phyloP scores from a whole-genome alignment of 768 basidiomycete genomes.

The Panus rudis region DNA sequence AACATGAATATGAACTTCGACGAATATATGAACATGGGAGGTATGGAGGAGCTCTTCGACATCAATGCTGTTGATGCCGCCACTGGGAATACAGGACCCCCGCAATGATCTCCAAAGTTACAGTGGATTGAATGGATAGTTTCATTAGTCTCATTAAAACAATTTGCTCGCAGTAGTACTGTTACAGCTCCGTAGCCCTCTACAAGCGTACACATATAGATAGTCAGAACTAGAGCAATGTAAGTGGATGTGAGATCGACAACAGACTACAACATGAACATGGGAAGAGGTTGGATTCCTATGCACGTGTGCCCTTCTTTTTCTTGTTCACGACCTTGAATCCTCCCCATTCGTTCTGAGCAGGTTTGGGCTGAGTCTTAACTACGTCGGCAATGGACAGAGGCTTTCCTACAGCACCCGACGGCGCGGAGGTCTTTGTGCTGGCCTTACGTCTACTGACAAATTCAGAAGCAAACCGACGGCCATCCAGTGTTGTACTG shows the following conservation, averaged over 20 bases:
- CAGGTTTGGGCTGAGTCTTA: conserved; percentile 75
- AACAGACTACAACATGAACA: too few species aligned
- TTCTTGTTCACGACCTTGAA: conserved; percentile 96
- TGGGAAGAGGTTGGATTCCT: conserved; percentile 10
- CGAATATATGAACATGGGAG: conserved; percentile 42
- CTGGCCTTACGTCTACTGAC: conserved; percentile 83
- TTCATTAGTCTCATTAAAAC: too few species aligned
- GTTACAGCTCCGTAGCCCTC: too few species aligned
- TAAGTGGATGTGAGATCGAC: too few species aligned
- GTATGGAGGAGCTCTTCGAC: conserved; percentile 49
- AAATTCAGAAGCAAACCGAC: conserved; percentile 92
- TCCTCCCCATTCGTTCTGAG: conserved; percentile 70
- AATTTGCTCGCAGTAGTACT: too few species aligned
- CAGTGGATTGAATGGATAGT: too few species aligned
- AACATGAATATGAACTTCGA: too few species aligned
- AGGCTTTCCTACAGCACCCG: conserved; percentile 37
- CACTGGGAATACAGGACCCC: not conserved
- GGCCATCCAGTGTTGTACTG: conserved; percentile 90
- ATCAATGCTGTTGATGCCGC: conserved; percentile 22
- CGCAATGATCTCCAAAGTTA: too few species aligned
- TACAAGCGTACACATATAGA: too few species aligned
- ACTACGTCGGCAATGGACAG: conserved; percentile 86
- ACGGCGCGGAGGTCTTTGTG: conserved; percentile 35
- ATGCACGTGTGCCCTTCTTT: conserved; percentile 71
- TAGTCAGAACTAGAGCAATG: too few species aligned